Conservation (phyloP, 2,329 filamentous ascomycete species). For the Phyllosticta citriasiana region DNA sequence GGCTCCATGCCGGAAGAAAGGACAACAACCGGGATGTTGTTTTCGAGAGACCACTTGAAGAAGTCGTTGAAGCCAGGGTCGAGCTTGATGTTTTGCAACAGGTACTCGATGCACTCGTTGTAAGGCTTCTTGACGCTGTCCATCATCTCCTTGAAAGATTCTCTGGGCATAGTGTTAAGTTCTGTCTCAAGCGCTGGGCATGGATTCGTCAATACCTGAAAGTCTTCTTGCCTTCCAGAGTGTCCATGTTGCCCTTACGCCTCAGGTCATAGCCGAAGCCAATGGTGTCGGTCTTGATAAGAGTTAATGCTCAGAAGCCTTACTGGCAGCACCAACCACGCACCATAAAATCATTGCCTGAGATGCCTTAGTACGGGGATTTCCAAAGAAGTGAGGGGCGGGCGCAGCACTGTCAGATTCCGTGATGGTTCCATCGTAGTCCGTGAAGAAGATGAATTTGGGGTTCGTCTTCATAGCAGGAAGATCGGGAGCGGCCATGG, state of each 20-base stretch:
- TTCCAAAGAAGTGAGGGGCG: conserved; percentile 1
- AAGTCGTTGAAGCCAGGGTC: conserved; percentile 86
- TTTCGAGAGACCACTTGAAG: conserved; percentile 67
- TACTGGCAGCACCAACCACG: conserved; percentile 7
- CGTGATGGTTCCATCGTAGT: conserved; percentile 96
- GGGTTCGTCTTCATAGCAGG: conserved; percentile 50
- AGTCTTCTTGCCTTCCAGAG: conserved; percentile 57
- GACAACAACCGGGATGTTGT: conserved; percentile 87
- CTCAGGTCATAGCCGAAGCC: conserved; percentile 70
- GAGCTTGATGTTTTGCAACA: conserved; percentile 74
- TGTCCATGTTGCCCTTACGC: conserved; percentile 61
- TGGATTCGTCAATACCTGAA: conserved; percentile 50
- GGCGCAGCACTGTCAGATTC: conserved; percentile 47
- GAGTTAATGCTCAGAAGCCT: conserved; percentile 29
- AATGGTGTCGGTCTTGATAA: conserved; percentile 76
- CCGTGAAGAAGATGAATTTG: conserved; percentile 95
- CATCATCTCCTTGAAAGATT: conserved; percentile 86
- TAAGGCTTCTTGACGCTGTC: conserved; percentile 75
- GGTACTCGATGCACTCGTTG: conserved; percentile 66
- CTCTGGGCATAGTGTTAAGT: conserved; percentile 31
- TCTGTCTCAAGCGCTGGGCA: background rate
- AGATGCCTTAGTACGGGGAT: conserved; percentile 12
- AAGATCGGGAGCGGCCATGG: conserved; percentile 26
- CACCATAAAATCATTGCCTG: conserved; percentile 58
- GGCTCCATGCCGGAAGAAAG: conserved; percentile 89